A percentile compares a stretch with the other conserved stretches of the same genome.
Evolutionary conservation across 768 basidiomycete genomes (phyloP).

Genomic region (Imleria badia): DNA sequence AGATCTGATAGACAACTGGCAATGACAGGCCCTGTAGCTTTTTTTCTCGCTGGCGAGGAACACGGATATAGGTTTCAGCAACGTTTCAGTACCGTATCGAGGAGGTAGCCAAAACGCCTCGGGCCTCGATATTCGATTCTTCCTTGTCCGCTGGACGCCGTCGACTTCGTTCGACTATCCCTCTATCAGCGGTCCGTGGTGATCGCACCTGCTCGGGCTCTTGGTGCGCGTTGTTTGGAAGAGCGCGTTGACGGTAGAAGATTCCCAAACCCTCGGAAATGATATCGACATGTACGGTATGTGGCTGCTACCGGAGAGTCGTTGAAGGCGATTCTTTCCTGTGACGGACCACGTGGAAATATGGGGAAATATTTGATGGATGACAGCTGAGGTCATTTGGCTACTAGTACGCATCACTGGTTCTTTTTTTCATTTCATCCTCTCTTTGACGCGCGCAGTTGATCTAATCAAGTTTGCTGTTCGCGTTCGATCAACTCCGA

Average conservation of each 20-base stretch:
- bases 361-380: neutral
- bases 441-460: neutral
- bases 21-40: neutral
- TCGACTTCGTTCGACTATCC: constrained; percentile 9
- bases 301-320: neutral
- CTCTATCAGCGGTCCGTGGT: constrained; percentile 8
- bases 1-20: constrained; percentile 4
- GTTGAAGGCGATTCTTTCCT: neutral
- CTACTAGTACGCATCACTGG: neutral
- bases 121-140: neutral
- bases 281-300: neutral
- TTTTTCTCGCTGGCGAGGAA: constrained; percentile 8
- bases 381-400: neutral
- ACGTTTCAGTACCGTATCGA: too few relatives aligned
- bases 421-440: neutral
- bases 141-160: constrained; percentile 8
- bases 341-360: too few relatives aligned
- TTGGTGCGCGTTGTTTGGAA: neutral
- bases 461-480: neutral
- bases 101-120: neutral
- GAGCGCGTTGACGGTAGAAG: neutral
- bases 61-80: constrained; percentile 10
- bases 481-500: too few relatives aligned
- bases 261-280: constrained; percentile 14
- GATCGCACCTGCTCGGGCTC: constrained; percentile 6